Conservation (phyloP, 805 yeast genomes). For the Metschnikowia sp. region DNA sequence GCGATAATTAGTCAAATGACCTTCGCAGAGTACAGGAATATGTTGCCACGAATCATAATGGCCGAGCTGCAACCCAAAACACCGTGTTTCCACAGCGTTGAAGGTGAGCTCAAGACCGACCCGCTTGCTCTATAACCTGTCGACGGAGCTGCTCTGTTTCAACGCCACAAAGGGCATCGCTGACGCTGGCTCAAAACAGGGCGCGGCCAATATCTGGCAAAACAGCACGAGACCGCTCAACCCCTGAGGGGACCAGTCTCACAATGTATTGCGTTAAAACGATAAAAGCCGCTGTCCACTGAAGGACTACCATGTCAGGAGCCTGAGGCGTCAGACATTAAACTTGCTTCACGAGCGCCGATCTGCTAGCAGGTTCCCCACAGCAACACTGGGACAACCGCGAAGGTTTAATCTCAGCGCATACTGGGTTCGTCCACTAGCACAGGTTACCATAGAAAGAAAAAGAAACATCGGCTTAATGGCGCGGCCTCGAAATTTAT, state of each 20-base stretch:
- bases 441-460: slow-evolving; percentile 30
- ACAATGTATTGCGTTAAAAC: slow-evolving; percentile 9
- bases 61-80: slow-evolving; percentile 56
- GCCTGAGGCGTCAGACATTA: slow-evolving; percentile 36
- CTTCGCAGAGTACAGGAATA: slow-evolving; percentile 99
- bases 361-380: slow-evolving; percentile 48
- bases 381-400: slow-evolving; percentile 29
- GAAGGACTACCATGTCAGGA: slow-evolving; percentile 46
- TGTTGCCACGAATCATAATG: slow-evolving; percentile 77
- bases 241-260: slow-evolving; percentile 44
- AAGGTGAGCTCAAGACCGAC: slow-evolving; percentile 58
- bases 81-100: slow-evolving; percentile 25
- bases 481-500: slow-evolving; percentile 1
- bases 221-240: slow-evolving; percentile 45
- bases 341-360: slow-evolving; percentile 75
- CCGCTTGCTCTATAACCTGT: slow-evolving; percentile 83
- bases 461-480: slow-evolving; percentile 8
- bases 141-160: slow-evolving; percentile 95
- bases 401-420: slow-evolving; percentile 25
- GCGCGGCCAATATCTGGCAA: slow-evolving; percentile 20
- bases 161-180: slow-evolving; percentile 35
- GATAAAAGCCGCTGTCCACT: slow-evolving; percentile 20
- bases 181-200: not conserved
- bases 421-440: slow-evolving; percentile 43
- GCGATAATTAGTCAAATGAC: slow-evolving; percentile 87